Evolutionary conservation across 768 basidiomycete genomes (phyloP), one percentile per base, ranked within the genome.

Genomic region (Pisolithus microcarpus): DNA sequence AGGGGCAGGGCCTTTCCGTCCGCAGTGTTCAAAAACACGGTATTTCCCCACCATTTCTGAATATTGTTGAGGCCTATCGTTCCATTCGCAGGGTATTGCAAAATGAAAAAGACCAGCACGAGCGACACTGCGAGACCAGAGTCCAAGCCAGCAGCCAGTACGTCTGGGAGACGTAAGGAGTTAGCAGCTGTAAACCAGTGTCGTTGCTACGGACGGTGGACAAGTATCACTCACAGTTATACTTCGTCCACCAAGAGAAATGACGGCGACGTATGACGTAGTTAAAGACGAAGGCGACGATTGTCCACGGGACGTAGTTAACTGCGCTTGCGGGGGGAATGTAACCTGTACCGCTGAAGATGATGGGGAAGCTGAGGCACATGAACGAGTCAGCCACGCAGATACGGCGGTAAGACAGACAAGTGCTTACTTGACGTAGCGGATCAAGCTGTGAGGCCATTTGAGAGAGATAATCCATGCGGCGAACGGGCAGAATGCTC

Each of bases 1-100:
- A 61, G 5, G 49, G 57, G 26, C 56, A 26, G 11, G 46, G 53
- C 28, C 19, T 16, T 26, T 1, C 39, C 60, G 44, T 73, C 71
- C 2, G 58, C 71, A 1, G 67, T 72, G 0, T 64, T 60, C 28
- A 43, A 4, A 56, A 43, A 65, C 7, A 68, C 62, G 53, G 68
- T 76, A 54, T 87, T 87, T 10, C 86, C 87, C 85, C 85, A 87
- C 87, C 86, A 88, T 3, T 54, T 47, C 53, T 78, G 77, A 39
- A 88, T 61, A 7, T 53, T 81, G 31, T 70, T 67, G 10, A 60
- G 5, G 6, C 82, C 85, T 54, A 87, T 84, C 10, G 65, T 66
- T 3, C 84, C 84, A 50, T 84, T 74, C 51, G 55, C 55, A 2
- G 85, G 85, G 58, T 79, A 86, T 65, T 87, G 80, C 18, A 74